Percentiles rank a stretch among this genome's conserved stretches.
phyloP scores from a whole-genome alignment of 768 basidiomycete species.

The Vararia minispora region DNA sequence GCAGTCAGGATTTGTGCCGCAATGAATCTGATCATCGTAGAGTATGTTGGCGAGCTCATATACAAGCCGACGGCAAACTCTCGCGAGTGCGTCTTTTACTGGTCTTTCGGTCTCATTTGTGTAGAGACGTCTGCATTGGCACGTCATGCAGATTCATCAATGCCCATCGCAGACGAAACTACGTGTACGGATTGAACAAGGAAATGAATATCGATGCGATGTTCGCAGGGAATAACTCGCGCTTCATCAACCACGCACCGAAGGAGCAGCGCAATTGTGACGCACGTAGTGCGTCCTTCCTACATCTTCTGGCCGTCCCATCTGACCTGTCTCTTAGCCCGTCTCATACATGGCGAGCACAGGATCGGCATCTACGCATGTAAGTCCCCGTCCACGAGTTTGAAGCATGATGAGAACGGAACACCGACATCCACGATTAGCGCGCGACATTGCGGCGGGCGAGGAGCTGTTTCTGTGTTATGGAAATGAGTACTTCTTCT shows the following conservation, averaged over 20 bases:
- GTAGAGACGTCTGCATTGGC: not conserved
- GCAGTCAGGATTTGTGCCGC: not conserved
- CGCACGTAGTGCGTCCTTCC: conserved; percentile 28
- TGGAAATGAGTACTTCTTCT: conserved; percentile 2
- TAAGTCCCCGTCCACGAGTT: conserved; percentile 19
- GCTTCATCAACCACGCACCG: conserved; percentile 55
- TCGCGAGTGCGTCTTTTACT: conserved; percentile 32
- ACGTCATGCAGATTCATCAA: conserved; percentile 33
- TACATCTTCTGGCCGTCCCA: not conserved
- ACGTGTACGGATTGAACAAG: conserved; percentile 46
- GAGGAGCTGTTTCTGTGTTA: conserved; percentile 8
- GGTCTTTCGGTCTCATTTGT: not conserved
- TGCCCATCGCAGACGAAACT: conserved; percentile 41
- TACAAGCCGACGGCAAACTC: conserved; percentile 35
- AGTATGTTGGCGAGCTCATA: conserved; percentile 58
- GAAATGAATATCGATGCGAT: conserved; percentile 41
- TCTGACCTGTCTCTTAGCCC: conserved; percentile 25
- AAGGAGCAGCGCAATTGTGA: conserved; percentile 28
- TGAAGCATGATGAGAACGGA: not conserved
- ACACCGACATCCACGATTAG: not conserved
- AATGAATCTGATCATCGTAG: conserved; percentile 29
- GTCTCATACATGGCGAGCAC: conserved; percentile 53
- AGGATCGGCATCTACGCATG: conserved; percentile 54
- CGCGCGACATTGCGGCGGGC: not conserved
- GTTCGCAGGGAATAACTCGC: conserved; percentile 47